Conservation (phyloP, 1,284 basidiomycete genomes). For the Cryptococcus hybrid region DNA sequence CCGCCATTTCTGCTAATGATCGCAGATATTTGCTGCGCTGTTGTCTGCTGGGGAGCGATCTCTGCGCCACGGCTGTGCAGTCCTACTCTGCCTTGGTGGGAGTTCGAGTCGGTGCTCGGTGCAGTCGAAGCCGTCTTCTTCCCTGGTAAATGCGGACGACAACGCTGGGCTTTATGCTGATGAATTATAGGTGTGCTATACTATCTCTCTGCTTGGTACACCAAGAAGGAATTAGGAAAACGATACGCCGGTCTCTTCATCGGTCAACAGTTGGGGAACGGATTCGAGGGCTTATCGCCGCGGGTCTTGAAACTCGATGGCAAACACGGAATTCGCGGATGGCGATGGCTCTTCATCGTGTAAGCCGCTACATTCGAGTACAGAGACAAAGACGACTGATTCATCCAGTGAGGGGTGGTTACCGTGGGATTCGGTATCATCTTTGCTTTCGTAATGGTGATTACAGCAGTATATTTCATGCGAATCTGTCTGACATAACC, state of each 20-base stretch:
- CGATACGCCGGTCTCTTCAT: conserved; percentile 35
- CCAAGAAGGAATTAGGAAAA: conserved; percentile 29
- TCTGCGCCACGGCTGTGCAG: no score
- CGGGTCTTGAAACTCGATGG: conserved; percentile 31
- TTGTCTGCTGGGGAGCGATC: conserved; percentile 18
- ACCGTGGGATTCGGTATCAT: conserved; percentile 21
- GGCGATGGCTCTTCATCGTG: conserved; percentile 31
- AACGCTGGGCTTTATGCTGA: no score
- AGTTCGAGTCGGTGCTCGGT: conserved; percentile 35
- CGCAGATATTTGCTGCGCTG: conserved; percentile 29
- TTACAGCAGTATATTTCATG: not conserved
- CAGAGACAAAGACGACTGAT: no score
- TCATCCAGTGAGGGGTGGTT: conserved; percentile 17
- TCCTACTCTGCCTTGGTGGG: no score
- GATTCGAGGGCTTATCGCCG: conserved; percentile 36
- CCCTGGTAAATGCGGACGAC: conserved; percentile 14
- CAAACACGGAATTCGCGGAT: conserved; percentile 24
- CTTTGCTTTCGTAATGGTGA: conserved; percentile 19
- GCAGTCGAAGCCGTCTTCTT: conserved; percentile 29
- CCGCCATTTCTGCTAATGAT: not conserved
- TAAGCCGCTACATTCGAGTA: not conserved
- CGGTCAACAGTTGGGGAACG: conserved; percentile 39
- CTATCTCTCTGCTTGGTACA: conserved; percentile 40
- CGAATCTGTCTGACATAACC: not conserved
- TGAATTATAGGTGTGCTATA: conserved; percentile 28